Base-by-base conservation (phyloP, 495 filamentous ascomycete genomes). In the Lentithecium fluviatile region DNA sequence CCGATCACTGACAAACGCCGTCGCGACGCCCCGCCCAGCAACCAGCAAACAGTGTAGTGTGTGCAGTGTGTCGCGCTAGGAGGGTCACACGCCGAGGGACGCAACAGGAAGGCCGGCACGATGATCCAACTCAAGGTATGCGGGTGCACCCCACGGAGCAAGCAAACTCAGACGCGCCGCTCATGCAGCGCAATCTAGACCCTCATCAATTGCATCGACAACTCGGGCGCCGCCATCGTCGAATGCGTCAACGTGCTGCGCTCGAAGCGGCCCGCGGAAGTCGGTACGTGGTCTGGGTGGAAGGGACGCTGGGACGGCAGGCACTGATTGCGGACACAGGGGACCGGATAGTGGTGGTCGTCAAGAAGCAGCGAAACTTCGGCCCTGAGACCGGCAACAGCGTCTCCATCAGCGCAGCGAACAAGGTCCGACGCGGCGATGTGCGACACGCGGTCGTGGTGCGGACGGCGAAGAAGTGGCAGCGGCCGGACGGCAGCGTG, bases 171-270 rank as follows among this genome's bases (percentile, higher is more conserved):
- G 25, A 56, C 26, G 11, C 47, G 55, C 61, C 34, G 55, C 58
- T 60, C 56, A 38, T 47, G 20, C n/a, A 60, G 20, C 38, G 24
- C 53, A 42, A 46, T 69, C 57, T 72, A 99, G 95, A 89, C 92
- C 76, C 88, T 99, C 87, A 82, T 97, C 62, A 97, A 91, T 74
- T 97, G 95, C 85, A 97, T 99, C 85, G 95, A 99, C 87, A 99
- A 99, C 82, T 97, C 95, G 49, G 95, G 95, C 71, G 95, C 95
- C 69, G 92, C 95, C 59, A 77, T 99, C 66, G 95, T 97, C 77
- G 95, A 99, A 77, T 99, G 95, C 77, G 88, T 89, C 70, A 85
- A 89, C 71, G 88, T 97, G 46, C 75, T 97, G 66, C 88, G 88
- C 72, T 93, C 93, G 83, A 95, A 96, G 77, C 80, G 87, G 56